A percentile compares a stretch with the other conserved stretches of the same genome.
Conservation (phyloP, 2,329 filamentous ascomycete species). For the Phyllosticta ampelicida region DNA sequence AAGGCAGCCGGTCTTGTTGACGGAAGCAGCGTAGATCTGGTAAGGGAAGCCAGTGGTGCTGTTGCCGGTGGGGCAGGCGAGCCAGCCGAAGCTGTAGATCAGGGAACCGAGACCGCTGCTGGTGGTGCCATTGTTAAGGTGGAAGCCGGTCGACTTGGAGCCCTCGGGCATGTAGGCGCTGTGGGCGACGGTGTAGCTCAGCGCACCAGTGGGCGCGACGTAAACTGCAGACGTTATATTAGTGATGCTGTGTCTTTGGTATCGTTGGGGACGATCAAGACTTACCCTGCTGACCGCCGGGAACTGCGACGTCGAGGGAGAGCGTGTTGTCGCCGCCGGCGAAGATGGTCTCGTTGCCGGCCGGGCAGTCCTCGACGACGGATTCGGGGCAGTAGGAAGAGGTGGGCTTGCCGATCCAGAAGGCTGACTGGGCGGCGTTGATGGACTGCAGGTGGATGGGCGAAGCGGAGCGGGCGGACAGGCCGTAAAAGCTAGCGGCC, state of each 20-base stretch:
- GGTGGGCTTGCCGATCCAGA: conserved; percentile 40
- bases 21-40: conserved; percentile 23
- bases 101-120: conserved; percentile 19
- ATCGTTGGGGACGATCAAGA: background rate
- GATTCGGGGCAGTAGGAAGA: conserved; percentile 39
- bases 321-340: conserved; percentile 22
- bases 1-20: conserved; percentile 20
- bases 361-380: conserved; percentile 33
- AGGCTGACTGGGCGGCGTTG: conserved; percentile 37
- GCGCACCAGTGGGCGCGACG: conserved; percentile 41
- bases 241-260: background rate
- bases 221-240: conserved; percentile 33
- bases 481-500: conserved; percentile 30
- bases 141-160: conserved; percentile 41
- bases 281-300: conserved; percentile 47
- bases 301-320: conserved; percentile 42
- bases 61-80: conserved; percentile 23
- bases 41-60: conserved; percentile 19
- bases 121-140: conserved; percentile 17
- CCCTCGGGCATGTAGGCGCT: conserved; percentile 42
- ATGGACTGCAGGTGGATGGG: conserved; percentile 39
- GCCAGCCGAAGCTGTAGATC: conserved; percentile 20
- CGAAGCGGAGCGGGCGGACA: conserved; percentile 35
- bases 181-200: conserved; percentile 48
- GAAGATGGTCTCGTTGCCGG: conserved; percentile 39